Base-by-base conservation (phyloP, 2,329 filamentous ascomycete genomes). In the Plenodomus lindquistii region DNA sequence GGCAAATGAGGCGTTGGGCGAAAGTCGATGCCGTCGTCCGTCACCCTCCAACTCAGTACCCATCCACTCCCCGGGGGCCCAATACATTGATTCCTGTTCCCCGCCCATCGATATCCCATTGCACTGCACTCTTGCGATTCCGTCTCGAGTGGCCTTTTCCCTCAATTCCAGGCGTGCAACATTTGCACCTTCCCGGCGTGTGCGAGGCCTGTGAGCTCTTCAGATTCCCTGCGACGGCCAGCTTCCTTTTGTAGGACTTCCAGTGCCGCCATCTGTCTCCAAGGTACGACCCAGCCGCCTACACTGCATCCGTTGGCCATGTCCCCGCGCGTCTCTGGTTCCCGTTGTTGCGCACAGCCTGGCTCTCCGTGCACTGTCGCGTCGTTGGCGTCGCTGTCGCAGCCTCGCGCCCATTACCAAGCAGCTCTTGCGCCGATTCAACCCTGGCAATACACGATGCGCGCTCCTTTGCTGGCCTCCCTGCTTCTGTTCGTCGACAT, bases 241-340 rank as follows among this genome's bases (percentile, higher is more conserved):
- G 42, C 50, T 47, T 57, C 42, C 50, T 54, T 49, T 54, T 54
- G 51, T 53, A 58, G 55, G 55, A 58, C 41, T 42, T 48, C 43
- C 49, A 41, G 42, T 42, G 47, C 54, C 46, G 52, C 27, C 38
- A 36, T 38, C 48, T 50, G 46, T 55, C 43, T 50, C 62, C 62
- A 65, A 65, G 62, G 62, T 65, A 65, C 62, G 62, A 62, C 58
- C 15, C 43, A 52, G 48, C 46, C 52, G 57, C 59, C 59, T 57
- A 46, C 51, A 52, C 58, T 58, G 48, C 44, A 48, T 52, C 52
- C 55, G 44, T 54, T 60, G 61, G 61, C 57, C 50, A 31, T 47
- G 38, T 49, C 46, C 42, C 48, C 41, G 46, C 48, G 54, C 54
- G 43, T 51, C 54, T 48, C 59, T 55, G 58, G 62, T 57, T 59